Percentiles rank a stretch among this genome's conserved stretches.
These are phyloP conservation scores for Hapsidospora chrysogenum DNA, from an alignment of 495 filamentous ascomycete species.

Conservation along the genomic window DNA sequence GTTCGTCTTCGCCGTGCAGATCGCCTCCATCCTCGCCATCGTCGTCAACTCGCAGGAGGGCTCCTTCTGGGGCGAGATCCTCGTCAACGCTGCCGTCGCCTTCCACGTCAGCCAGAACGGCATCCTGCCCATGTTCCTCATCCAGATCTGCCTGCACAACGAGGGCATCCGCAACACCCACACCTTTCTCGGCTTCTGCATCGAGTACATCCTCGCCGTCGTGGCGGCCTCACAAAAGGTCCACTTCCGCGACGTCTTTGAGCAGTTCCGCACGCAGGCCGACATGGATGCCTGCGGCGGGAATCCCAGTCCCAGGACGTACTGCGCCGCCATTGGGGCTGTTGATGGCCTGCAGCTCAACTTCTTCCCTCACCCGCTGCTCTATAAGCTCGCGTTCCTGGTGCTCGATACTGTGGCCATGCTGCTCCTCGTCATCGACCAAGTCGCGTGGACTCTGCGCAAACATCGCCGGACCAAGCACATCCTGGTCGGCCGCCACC, in stretches of 20 bases:
- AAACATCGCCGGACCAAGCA: neutral
- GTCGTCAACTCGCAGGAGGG: conserved; percentile 3
- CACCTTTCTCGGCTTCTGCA: conserved; percentile 1
- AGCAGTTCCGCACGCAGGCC: neutral
- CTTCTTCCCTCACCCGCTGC: conserved; percentile 1
- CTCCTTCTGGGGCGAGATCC: conserved; percentile 2
- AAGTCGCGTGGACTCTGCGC: conserved; percentile 1
- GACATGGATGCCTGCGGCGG: neutral
- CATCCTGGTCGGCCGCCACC: neutral
- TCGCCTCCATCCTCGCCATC: conserved; percentile 3
- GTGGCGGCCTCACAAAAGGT: conserved; percentile 1
- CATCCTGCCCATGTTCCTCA: conserved; percentile 1
- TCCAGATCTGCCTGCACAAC: conserved; percentile 2
- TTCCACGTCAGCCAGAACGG: conserved; percentile 3
- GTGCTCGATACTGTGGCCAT: neutral
- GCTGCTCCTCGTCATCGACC: neutral
- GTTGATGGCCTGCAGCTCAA: neutral
- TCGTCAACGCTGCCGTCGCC: conserved; percentile 2
- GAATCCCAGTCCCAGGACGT: conserved; percentile 2
- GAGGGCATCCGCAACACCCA: conserved; percentile 2
- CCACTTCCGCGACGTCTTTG: neutral
- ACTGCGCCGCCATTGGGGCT: conserved; percentile 1
- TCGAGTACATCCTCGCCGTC: neutral
- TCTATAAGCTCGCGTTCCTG: conserved; percentile 2
- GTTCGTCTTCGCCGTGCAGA: conserved; percentile 3